Conservation (phyloP, 202 grass and related monocot species). For the Cymbopogon flexuosus region DNA sequence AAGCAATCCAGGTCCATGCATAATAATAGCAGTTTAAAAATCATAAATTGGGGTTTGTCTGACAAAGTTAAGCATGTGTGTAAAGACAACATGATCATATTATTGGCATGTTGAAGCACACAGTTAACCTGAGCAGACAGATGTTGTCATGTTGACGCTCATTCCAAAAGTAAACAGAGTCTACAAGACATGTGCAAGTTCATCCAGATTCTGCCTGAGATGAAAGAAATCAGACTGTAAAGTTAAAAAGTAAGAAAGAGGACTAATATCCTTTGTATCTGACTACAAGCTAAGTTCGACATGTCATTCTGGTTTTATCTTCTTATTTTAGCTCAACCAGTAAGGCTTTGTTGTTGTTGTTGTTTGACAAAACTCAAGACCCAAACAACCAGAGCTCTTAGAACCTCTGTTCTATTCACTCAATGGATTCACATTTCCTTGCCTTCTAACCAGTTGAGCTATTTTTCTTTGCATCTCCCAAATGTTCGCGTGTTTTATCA, state of each 20-base stretch:
- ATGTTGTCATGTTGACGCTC: background rate
- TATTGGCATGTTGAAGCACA: background rate
- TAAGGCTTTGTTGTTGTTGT: background rate
- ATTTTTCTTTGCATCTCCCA: background rate
- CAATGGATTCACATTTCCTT: background rate
- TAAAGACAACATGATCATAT: background rate
- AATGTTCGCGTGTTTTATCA: background rate
- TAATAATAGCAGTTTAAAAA: background rate
- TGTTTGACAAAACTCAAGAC: background rate
- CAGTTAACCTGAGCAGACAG: background rate
- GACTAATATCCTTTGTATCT: background rate
- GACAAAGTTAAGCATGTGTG: background rate
- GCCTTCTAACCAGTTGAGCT: background rate
- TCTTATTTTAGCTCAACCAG: background rate
- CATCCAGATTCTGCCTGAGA: background rate
- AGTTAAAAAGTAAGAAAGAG: background rate
- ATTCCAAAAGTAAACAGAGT: constrained; percentile 21
- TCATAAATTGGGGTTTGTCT: background rate
- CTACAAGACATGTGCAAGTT: constrained; percentile 7
- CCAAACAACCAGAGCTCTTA: background rate
- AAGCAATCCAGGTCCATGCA: background rate
- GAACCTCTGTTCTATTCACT: background rate
- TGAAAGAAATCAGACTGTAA: background rate
- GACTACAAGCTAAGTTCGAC: background rate
- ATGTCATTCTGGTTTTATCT: background rate